Evolutionary conservation across 495 filamentous ascomycete species (phyloP).

Genomic region (Penicillium desertorum): DNA sequence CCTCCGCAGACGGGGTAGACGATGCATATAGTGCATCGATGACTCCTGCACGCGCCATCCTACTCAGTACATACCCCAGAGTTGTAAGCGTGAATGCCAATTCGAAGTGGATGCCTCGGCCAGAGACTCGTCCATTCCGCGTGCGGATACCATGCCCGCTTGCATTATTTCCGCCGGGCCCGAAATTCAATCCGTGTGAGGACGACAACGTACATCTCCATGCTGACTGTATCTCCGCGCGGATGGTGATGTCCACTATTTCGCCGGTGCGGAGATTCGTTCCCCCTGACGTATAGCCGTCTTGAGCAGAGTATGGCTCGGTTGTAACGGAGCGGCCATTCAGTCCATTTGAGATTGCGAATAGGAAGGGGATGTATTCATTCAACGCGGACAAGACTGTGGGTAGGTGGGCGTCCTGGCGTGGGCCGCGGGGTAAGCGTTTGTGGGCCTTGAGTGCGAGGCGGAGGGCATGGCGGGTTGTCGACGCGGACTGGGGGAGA

Average conservation of each 20-base stretch:
- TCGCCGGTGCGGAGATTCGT: slow-evolving; percentile 33
- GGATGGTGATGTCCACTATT: slow-evolving; percentile 65
- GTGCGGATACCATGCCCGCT: slow-evolving; percentile 4
- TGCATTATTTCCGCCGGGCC: not conserved
- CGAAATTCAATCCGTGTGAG: slow-evolving; percentile 22
- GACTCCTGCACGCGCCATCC: slow-evolving; percentile 63
- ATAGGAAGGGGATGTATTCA: slow-evolving; percentile 76
- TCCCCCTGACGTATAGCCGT: not conserved
- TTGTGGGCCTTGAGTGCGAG: slow-evolving; percentile 80
- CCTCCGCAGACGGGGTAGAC: slow-evolving; percentile 59
- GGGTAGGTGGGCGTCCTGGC: slow-evolving; percentile 65
- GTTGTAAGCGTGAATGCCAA: slow-evolving; percentile 74
- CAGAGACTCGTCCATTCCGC: slow-evolving; percentile 53
- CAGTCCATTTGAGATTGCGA: slow-evolving; percentile 70
- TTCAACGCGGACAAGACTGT: slow-evolving; percentile 65
- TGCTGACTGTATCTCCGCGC: slow-evolving; percentile 60
- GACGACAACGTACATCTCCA: slow-evolving; percentile 80
- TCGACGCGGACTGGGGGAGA: slow-evolving; percentile 72
- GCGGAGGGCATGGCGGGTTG: slow-evolving; percentile 73
- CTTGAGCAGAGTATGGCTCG: slow-evolving; percentile 1
- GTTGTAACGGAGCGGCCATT: slow-evolving; percentile 37
- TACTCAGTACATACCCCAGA: slow-evolving; percentile 68
- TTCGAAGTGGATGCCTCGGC: slow-evolving; percentile 80
- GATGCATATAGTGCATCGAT: slow-evolving; percentile 55
- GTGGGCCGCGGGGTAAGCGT: slow-evolving; percentile 59